Percentiles rank a stretch among this genome's conserved stretches.
These are phyloP conservation scores for Ogataea nonfermentans DNA, from an alignment of 805 yeast species.

Conservation along the genomic window DNA sequence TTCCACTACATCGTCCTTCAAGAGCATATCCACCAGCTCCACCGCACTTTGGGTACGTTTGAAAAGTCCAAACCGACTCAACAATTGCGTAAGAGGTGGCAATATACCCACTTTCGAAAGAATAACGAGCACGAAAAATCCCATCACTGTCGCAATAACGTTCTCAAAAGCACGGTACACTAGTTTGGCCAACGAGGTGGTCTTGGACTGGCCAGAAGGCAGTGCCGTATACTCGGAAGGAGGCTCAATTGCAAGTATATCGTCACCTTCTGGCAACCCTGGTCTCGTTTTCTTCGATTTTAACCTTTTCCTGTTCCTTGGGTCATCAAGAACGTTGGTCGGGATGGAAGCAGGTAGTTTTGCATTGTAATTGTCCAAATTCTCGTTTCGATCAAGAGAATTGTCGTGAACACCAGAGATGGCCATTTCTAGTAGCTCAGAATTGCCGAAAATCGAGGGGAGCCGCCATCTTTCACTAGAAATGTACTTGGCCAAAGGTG, in stretches of 20 bases:
- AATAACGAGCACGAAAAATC: slow-evolving; percentile 36
- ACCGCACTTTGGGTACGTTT: slow-evolving; percentile 35
- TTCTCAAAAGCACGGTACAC: slow-evolving; percentile 43
- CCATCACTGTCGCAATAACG: slow-evolving; percentile 42
- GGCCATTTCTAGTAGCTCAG: slow-evolving; percentile 40
- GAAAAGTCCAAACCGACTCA: slow-evolving; percentile 33
- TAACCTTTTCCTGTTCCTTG: slow-evolving; percentile 10
- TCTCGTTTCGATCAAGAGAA: slow-evolving; percentile 18
- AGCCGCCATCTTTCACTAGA: slow-evolving; percentile 43
- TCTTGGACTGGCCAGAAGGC: slow-evolving; percentile 20
- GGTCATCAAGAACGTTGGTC: slow-evolving; percentile 17
- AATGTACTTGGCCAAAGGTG: slow-evolving; percentile 70
- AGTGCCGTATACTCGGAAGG: slow-evolving; percentile 13
- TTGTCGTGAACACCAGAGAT: slow-evolving; percentile 51
- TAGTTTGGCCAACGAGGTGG: slow-evolving; percentile 24
- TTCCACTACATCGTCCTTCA: slow-evolving; percentile 29
- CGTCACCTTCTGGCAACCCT: slow-evolving; percentile 15
- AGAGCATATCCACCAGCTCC: slow-evolving; percentile 33
- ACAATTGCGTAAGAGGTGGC: slow-evolving; percentile 34
- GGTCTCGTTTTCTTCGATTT: slow-evolving; percentile 6
- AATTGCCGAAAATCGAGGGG: slow-evolving; percentile 36
- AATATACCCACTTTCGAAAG: slow-evolving; percentile 39
- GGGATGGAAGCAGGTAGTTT: slow-evolving; percentile 27
- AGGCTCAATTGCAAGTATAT: slow-evolving; percentile 20
- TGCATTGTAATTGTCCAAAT: slow-evolving; percentile 20